phyloP scores from a whole-genome alignment of 768 basidiomycete species.

The Lepiota brunneoincarnata region DNA sequence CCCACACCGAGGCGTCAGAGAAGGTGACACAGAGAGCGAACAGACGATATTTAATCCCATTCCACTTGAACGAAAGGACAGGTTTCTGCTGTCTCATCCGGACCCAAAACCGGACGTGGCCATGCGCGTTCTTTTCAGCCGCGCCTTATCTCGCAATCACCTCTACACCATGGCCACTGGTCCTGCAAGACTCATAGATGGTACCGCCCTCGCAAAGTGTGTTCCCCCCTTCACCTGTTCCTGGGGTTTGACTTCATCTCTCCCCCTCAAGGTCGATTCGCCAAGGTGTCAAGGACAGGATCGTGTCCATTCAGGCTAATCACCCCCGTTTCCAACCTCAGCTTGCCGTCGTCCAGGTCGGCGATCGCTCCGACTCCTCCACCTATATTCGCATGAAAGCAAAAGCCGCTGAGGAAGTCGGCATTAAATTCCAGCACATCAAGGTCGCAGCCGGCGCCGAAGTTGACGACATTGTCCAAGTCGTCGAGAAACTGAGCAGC shows the following conservation, averaged over 20 bases:
- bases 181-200: conserved; percentile 68
- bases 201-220: conserved; percentile 81
- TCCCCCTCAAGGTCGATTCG: conserved; percentile 66
- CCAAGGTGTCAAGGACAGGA: conserved; percentile 66
- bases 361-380: conserved; percentile 84
- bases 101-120: conserved; percentile 16
- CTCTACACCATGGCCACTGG: conserved; percentile 35
- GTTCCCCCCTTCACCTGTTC: conserved; percentile 17
- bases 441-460: conserved; percentile 63
- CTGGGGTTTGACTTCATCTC: conserved; percentile 6
- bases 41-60: background rate
- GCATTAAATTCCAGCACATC: conserved; percentile 85
- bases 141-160: conserved; percentile 36
- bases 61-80: conserved; percentile 8
- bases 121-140: conserved; percentile 17
- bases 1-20: too few species aligned
- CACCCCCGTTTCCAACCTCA: conserved; percentile 90
- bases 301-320: conserved; percentile 57
- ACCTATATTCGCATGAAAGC: conserved; percentile 97
- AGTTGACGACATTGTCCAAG: conserved; percentile 71
- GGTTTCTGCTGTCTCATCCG: conserved; percentile 15
- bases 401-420: conserved; percentile 92
- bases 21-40: background rate
- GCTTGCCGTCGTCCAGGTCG: conserved; percentile 92
- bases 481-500: conserved; percentile 79